Evolutionary conservation across 225 moss, liverwort and hornwort species (phyloP), one percentile per base, ranked within the genome.

Genomic region (Ulota crispa): DNA sequence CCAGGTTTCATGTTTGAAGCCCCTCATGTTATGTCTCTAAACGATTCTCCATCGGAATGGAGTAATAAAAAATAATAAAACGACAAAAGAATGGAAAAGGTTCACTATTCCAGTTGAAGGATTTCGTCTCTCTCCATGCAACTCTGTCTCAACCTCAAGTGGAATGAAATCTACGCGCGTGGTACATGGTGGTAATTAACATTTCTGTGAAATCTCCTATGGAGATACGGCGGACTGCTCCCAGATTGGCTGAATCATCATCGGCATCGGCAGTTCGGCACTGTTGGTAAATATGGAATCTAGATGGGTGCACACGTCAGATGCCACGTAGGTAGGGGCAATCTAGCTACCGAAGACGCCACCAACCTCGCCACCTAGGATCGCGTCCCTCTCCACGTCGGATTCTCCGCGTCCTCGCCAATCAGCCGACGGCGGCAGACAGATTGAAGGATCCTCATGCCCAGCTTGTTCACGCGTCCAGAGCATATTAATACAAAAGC

Each of bases 161-260:
- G 18, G 11, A 15, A 23, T 20, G 32, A 61, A 31, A 82, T 86
- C 74, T 74, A 28, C 36, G 0, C 1, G 0, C 0, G 0, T 0
- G 23, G 9, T 59, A 81, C 57, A 78, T 54, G 19, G 13, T 32
- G 19, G 9, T 0, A 0, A 3, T 1, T 19, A 9, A 7, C 7
- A 30, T n/a, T 31, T 66, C 56, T n/a, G 0, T 36, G 0, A 60
- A 23, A 52, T 12, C 27, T 64, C 16, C 37, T 9, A 0, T 52
- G 15, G 37, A 64, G n/a, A n/a, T 9, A 68, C 68, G 73, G n/a
- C 59, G 68, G 73, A 63, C 32, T 26, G 6, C 3, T 20, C 27
- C 12, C 7, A 5, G 0, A 81, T 84, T 87, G 81, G 83, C 16
- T 10, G 83, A 81, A 87, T 87, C 79, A 81, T 84, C 79, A 81